A percentile compares a stretch with the other conserved stretches of the same genome.
Conservation (phyloP, 148 eudicot species). For the Pharnaceum exiguum region DNA sequence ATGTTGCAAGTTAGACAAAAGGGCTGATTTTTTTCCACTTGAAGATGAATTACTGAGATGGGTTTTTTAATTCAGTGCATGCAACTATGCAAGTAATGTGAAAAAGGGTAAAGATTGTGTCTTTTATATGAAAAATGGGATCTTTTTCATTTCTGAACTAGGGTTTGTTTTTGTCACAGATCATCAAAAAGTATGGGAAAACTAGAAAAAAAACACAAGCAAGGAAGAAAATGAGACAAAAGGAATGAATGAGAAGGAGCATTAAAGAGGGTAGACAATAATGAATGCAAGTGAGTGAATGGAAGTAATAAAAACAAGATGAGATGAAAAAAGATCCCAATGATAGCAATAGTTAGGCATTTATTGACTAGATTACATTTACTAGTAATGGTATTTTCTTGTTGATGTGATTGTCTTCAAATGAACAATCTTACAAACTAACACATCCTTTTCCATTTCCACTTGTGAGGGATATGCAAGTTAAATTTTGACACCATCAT, state of each 20-base stretch:
- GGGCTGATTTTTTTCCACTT: not conserved
- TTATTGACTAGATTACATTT: slow-evolving; percentile 7
- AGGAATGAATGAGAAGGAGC: not conserved
- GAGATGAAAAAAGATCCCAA: not conserved
- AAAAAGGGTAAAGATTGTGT: not conserved
- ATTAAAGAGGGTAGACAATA: not conserved
- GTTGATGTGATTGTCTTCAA: not conserved
- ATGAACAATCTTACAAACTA: slow-evolving; percentile 3
- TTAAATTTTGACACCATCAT: not conserved
- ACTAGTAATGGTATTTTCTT: not conserved
- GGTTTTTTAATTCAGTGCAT: not conserved
- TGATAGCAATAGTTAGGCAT: not conserved
- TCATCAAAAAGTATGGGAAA: not conserved
- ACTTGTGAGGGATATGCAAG: too few species aligned
- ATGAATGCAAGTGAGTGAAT: slow-evolving; percentile 25
- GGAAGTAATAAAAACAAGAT: not conserved
- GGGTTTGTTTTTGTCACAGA: too few species aligned
- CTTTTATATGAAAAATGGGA: not conserved
- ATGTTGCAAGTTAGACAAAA: not conserved
- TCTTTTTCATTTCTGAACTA: not conserved
- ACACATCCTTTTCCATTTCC: not conserved
- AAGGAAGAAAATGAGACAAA: not conserved
- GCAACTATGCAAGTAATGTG: not conserved
- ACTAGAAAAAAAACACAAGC: too few species aligned
- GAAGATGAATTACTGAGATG: too few species aligned